Percentiles rank a stretch among this genome's conserved stretches.
These are phyloP conservation scores for Clarireedia paspali DNA, from an alignment of 2,329 filamentous ascomycete species.

Conservation along the genomic window DNA sequence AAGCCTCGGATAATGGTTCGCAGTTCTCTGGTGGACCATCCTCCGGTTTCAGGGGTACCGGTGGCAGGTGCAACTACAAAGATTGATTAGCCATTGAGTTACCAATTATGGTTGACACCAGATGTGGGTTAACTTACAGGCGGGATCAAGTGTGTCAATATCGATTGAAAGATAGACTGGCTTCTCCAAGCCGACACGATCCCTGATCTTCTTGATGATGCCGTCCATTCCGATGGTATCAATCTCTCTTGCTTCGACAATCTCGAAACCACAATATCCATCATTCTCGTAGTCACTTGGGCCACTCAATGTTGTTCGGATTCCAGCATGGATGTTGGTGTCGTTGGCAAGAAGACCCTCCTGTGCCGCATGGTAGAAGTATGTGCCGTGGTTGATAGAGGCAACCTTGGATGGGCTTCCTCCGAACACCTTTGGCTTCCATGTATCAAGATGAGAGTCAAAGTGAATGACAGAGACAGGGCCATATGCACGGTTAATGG, in stretches of 20 bases:
- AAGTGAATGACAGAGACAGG: slow-evolving; percentile 56
- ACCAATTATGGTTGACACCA: neutral
- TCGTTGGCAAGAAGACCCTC: slow-evolving; percentile 76
- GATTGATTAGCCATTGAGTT: slow-evolving; percentile 7
- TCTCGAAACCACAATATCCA: slow-evolving; percentile 76
- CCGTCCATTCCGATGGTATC: slow-evolving; percentile 62
- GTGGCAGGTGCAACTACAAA: slow-evolving; percentile 58
- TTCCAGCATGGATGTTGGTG: slow-evolving; percentile 81
- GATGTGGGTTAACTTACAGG: slow-evolving; percentile 42
- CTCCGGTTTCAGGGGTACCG: slow-evolving; percentile 68
- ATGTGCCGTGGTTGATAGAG: slow-evolving; percentile 78
- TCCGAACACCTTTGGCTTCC: slow-evolving; percentile 81
- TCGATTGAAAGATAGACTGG: slow-evolving; percentile 80
- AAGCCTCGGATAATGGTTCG: slow-evolving; percentile 63
- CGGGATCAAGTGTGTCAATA: slow-evolving; percentile 82
- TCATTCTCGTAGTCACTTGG: slow-evolving; percentile 79
- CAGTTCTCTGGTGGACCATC: slow-evolving; percentile 67
- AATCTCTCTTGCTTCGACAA: slow-evolving; percentile 67
- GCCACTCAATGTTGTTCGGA: slow-evolving; percentile 73
- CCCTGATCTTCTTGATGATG: slow-evolving; percentile 70
- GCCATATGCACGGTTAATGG: slow-evolving; percentile 53
- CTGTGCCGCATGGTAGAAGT: slow-evolving; percentile 76
- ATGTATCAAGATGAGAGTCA: slow-evolving; percentile 60
- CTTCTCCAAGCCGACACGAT: slow-evolving; percentile 64
- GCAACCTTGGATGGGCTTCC: slow-evolving; percentile 70